These are phyloP conservation scores for Massarina eburnea DNA, from an alignment of 2,329 filamentous ascomycete species.

Conservation along the genomic window DNA sequence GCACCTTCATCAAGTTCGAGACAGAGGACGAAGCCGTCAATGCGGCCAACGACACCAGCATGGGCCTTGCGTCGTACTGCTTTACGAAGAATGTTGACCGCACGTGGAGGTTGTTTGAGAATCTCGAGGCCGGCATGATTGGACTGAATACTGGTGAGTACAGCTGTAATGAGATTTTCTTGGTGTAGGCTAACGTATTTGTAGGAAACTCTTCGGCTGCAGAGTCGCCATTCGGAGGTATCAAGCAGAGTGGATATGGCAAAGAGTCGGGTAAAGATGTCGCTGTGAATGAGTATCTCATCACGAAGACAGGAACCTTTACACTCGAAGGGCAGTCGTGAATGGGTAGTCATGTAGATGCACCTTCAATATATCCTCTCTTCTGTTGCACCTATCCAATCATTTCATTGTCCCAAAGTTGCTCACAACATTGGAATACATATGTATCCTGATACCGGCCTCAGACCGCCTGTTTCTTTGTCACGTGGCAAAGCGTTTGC, in stretches of 20 bases:
- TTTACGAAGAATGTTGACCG: constrained; percentile 70
- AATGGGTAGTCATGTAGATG: too few species aligned
- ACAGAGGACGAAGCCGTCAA: constrained; percentile 65
- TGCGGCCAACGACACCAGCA: constrained; percentile 61
- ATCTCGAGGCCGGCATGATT: constrained; percentile 70
- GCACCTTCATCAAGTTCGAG: constrained; percentile 64
- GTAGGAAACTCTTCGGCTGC: constrained; percentile 64
- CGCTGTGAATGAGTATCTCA: constrained; percentile 62
- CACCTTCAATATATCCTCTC: too few species aligned
- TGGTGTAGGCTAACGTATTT: background rate
- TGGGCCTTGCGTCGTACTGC: constrained; percentile 68
- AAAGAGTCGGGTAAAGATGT: constrained; percentile 70
- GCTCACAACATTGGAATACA: too few species aligned
- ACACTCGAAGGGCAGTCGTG: constrained; percentile 51
- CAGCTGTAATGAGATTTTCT: background rate
- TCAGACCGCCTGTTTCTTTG: too few species aligned
- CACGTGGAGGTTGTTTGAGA: constrained; percentile 66
- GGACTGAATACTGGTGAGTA: constrained; percentile 61
- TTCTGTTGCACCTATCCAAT: too few species aligned
- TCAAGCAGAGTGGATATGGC: constrained; percentile 68
- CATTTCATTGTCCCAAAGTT: too few species aligned
- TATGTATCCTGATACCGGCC: too few species aligned
- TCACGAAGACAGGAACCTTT: constrained; percentile 67
- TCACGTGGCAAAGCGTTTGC: too few species aligned
- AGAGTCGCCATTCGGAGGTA: constrained; percentile 67